Evolutionary conservation across 192 early-diverging fungal species (phyloP).

Genomic region (Backusella morwellensis): DNA sequence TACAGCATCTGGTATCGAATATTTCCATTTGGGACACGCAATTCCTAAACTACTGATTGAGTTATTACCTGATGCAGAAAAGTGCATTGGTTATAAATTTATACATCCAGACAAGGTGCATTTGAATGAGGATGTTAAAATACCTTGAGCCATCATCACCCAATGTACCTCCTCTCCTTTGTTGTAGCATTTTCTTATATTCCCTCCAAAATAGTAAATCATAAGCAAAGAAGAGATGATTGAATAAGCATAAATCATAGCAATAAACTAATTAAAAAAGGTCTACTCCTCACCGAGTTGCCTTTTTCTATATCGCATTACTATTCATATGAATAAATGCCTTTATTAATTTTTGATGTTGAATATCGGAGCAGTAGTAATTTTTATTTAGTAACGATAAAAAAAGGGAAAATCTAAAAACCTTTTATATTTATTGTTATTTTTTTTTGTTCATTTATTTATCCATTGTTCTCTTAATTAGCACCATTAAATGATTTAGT

Average conservation of each 20-base stretch:
- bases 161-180: not conserved
- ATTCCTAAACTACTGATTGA: not conserved
- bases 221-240: no score
- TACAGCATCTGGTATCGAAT: constrained; percentile 1
- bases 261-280: no score
- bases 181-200: not conserved
- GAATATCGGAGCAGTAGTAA: no score
- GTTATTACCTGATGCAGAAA: constrained; percentile 1
- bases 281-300: not conserved
- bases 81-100: not conserved
- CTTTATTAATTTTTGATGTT: no score
- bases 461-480: no score
- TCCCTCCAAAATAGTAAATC: not conserved
- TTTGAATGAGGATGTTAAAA: not conserved
- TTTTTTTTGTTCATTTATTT: no score
- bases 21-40: not conserved
- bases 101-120: not conserved
- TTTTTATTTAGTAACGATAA: no score
- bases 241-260: no score
- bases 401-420: no score
- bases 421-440: no score
- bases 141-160: not conserved
- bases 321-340: not conserved
- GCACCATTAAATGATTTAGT: no score
- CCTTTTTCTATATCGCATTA: not conserved